These are phyloP conservation scores for Aegilops speltoides DNA, from an alignment of 176 grass and related monocot genomes.

Conservation along the genomic window DNA sequence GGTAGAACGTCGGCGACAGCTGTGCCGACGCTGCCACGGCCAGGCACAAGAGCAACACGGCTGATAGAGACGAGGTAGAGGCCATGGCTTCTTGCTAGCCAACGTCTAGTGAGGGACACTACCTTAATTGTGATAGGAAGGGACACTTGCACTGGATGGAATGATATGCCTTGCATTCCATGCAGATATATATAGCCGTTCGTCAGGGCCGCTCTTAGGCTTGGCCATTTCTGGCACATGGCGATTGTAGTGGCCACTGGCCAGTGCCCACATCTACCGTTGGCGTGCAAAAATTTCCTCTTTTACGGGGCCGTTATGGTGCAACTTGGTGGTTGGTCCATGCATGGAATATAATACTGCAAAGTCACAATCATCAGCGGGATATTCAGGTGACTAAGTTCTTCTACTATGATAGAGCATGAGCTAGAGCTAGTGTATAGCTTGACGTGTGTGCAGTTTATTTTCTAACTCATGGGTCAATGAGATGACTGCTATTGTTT, in stretches of 20 bases:
- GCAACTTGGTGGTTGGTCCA: neutral
- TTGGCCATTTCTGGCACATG: neutral
- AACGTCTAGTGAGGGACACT: no score
- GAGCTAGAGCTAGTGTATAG: no score
- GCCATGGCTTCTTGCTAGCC: conserved; percentile 21
- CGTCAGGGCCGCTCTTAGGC: neutral
- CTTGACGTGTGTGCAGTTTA: no score
- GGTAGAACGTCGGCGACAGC: conserved; percentile 83
- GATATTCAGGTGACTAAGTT: no score
- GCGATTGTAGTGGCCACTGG: neutral
- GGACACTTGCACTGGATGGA: neutral
- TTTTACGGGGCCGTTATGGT: neutral
- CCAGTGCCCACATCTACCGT: neutral
- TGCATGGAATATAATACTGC: no score
- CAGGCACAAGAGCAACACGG: conserved; percentile 27
- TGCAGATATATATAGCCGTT: conserved; percentile 41
- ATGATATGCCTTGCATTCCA: conserved; percentile 23
- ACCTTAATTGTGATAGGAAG: neutral
- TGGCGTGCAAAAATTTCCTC: neutral
- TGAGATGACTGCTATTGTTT: neutral
- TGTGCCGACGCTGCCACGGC: conserved; percentile 44
- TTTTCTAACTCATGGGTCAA: neutral
- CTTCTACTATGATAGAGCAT: no score
- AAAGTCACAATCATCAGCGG: no score
- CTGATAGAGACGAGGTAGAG: neutral